These are phyloP conservation scores for Fennellomyces sp. DNA, from an alignment of 371 early-diverging fungal genomes.

Conservation along the genomic window DNA sequence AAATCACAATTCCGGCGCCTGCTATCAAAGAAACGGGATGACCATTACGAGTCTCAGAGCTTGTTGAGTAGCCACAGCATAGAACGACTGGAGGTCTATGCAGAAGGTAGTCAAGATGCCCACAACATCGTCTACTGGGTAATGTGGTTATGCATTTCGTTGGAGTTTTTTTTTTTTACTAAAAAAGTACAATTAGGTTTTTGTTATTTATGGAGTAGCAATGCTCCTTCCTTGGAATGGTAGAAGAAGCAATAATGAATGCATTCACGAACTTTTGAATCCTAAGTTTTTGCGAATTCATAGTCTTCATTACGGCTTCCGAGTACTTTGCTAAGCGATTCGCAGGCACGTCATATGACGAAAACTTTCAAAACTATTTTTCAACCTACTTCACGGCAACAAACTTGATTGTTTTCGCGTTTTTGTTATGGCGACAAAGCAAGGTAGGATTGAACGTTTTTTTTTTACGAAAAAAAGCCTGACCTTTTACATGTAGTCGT, in stretches of 20 bases:
- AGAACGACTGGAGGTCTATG: constrained; percentile 13
- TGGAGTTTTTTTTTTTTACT: not conserved
- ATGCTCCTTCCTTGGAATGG: constrained; percentile 86
- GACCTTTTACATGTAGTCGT: constrained; percentile 5
- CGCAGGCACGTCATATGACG: constrained; percentile 56
- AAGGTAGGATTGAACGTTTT: constrained; percentile 38
- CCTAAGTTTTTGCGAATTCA: not conserved
- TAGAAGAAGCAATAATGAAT: constrained; percentile 24
- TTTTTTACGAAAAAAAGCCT: not conserved
- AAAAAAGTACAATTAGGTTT: constrained; percentile 48
- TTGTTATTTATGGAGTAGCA: constrained; percentile 73
- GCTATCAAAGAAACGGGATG: constrained; percentile 3
- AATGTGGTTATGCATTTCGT: not conserved
- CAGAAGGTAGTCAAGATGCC: constrained; percentile 17
- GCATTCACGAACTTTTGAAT: too few relatives aligned
- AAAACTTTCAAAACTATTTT: constrained; percentile 80
- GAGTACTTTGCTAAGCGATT: constrained; percentile 73
- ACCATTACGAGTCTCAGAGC: constrained; percentile 10
- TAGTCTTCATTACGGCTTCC: constrained; percentile 79
- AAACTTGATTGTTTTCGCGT: constrained; percentile 58
- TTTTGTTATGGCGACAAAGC: constrained; percentile 65
- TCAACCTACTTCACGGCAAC: constrained; percentile 65
- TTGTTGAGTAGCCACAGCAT: constrained; percentile 10
- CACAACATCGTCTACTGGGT: constrained; percentile 33
- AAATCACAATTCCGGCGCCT: not conserved